Evolutionary conservation across 495 filamentous ascomycete genomes (phyloP).

Genomic region (Daldinia caldariorum): DNA sequence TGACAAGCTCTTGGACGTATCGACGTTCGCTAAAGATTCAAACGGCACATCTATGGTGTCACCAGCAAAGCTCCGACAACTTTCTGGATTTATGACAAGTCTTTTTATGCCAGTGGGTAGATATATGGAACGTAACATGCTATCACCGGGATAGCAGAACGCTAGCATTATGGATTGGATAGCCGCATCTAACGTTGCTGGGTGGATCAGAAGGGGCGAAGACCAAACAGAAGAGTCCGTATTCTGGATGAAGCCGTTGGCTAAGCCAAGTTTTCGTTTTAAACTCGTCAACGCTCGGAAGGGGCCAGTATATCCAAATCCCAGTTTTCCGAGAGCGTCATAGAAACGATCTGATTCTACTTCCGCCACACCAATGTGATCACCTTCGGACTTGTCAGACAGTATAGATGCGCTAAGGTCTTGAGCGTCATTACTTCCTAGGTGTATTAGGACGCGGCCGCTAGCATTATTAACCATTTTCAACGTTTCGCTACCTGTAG

Average conservation of each 20-base stretch:
- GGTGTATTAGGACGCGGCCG: neutral
- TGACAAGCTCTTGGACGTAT: neutral
- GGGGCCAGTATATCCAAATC: neutral
- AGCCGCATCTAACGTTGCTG: conserved; percentile 3
- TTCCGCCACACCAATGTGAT: neutral
- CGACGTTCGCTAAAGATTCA: neutral
- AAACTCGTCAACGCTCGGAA: neutral
- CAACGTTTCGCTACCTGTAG: neutral
- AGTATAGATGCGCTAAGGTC: neutral
- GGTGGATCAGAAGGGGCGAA: conserved; percentile 1
- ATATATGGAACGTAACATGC: neutral
- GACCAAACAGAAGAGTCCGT: too few species aligned
- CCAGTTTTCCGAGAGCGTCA: neutral
- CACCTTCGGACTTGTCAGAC: neutral
- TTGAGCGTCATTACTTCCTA: neutral
- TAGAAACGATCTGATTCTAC: conserved; percentile 5
- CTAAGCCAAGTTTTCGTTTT: neutral
- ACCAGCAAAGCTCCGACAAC: neutral
- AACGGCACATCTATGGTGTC: neutral
- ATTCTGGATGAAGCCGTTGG: neutral
- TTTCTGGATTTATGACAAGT: neutral
- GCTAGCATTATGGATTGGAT: conserved; percentile 2
- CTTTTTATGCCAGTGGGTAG: conserved; percentile 7
- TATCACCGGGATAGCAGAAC: conserved; percentile 1
- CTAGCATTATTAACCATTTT: neutral